Evolutionary conservation across 2,329 filamentous ascomycete species (phyloP), one percentile per base, ranked within the genome.

Genomic region (Colletotrichum cereale): DNA sequence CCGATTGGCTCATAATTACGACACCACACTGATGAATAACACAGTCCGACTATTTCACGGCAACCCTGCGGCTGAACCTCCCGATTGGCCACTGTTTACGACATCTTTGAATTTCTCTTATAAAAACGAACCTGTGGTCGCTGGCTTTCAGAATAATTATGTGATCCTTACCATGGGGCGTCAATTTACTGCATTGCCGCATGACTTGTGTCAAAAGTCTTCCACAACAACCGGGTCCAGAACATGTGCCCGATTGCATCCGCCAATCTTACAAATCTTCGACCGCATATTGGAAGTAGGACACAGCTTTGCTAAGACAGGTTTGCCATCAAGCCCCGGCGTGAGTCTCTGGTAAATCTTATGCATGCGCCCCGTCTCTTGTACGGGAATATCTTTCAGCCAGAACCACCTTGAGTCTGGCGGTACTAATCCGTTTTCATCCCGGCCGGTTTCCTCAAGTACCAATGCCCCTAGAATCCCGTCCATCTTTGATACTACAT

Each of bases 361-460:
- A 8, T 62, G 48, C 12, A 53, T 34, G 16, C 34, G 34, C 5
- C 36, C 34, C n/a, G 61, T 63, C 26, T 63, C 48, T n/a, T 24
- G 48, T 40, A 63, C 61, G 3, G 36, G 8, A 18, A 53, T 36
- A 24, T 63, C 61, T 24, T 34, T 31, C 36, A 71, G n/a, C 66
- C 72, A 73, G 48, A 62, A 63, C 73, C 73, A 74, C 18, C 73
- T 36, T 4, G 62, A 42, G 57, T 69, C 55, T 5, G 68, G 34
- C 18, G 68, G 57, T 21, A 73, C 58, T 18, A 65, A 61, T 47
- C 68, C 73, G 21, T 57, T 36, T 5, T 29, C 66, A 18, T 66
- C 40, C n/a, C 73, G 61, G 21, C 65, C 72, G 36, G 50, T 47
- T 61, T 74, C 73, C 56, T 74, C 73, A 21, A 74, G 64, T 24